Conservation (phyloP, 2,329 filamentous ascomycete genomes). For the Atkinsonella hypoxylon region DNA sequence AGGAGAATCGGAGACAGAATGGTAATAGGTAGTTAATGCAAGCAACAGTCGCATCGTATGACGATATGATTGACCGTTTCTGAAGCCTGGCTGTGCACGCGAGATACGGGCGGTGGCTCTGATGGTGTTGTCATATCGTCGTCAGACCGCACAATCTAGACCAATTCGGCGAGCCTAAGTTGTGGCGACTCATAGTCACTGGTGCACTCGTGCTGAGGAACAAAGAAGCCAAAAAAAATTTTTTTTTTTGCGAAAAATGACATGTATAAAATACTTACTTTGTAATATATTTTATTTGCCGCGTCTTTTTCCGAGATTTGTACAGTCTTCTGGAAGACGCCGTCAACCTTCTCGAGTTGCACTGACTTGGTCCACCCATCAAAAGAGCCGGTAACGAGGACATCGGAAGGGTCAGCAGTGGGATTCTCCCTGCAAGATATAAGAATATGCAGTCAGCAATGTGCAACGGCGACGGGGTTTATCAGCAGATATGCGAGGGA, state of each 20-base stretch:
- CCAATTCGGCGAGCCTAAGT: background rate
- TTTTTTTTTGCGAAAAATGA: background rate
- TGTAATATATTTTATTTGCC: constrained; percentile 76
- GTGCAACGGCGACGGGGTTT: background rate
- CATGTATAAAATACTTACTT: constrained; percentile 47
- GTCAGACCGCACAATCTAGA: background rate
- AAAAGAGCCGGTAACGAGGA: constrained; percentile 80
- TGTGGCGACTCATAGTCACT: background rate
- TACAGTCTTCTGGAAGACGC: constrained; percentile 71
- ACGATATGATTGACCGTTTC: background rate
- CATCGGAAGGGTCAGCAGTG: constrained; percentile 61
- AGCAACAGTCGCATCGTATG: background rate
- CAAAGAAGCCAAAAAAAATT: background rate
- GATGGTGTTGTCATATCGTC: background rate
- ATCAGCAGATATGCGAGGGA: no score
- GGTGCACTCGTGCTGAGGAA: background rate
- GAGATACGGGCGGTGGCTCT: background rate
- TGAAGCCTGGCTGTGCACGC: background rate
- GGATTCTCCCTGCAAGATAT: constrained; percentile 57
- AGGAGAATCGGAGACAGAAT: background rate
- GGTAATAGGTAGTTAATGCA: background rate
- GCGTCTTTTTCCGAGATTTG: constrained; percentile 43
- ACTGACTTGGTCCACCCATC: constrained; percentile 87
- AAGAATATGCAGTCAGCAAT: constrained; percentile 5
- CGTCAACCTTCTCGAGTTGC: constrained; percentile 64